A percentile compares a stretch with the other conserved stretches of the same genome.
These are phyloP conservation scores for Raphanus sativus DNA, from an alignment of 345 rosid genomes.

Conservation along the genomic window DNA sequence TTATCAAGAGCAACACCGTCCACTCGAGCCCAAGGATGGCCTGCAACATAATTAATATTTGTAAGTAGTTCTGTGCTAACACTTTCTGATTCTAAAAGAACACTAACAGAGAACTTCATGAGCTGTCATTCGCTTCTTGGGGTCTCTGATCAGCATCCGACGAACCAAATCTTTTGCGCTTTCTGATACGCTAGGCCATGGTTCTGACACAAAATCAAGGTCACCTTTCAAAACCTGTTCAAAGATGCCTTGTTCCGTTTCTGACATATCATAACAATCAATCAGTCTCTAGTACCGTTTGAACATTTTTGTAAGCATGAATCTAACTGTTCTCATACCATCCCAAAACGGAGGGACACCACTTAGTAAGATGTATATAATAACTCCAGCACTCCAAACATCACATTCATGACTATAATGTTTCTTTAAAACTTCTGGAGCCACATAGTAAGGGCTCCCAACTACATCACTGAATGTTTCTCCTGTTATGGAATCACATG, in stretches of 20 bases:
- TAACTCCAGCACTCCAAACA: constrained; percentile 99
- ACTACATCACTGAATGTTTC: constrained; percentile 85
- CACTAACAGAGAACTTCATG: constrained; percentile 89
- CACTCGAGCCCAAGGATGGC: constrained; percentile 94
- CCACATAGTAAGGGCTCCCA: constrained; percentile 97
- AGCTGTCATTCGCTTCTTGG: constrained; percentile 76
- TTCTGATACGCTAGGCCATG: constrained; percentile 92
- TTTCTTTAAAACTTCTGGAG: constrained; percentile 90
- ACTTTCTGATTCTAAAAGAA: neutral
- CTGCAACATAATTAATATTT: constrained; percentile 41
- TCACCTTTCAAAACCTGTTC: constrained; percentile 94
- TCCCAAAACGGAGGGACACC: constrained; percentile 99
- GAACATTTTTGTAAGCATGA: constrained; percentile 9
- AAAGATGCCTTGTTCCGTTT: constrained; percentile 94
- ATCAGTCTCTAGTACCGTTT: constrained; percentile 16
- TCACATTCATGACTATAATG: constrained; percentile 89
- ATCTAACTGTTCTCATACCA: constrained; percentile 51
- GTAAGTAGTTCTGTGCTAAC: neutral
- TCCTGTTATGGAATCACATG: constrained; percentile 45
- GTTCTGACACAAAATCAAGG: constrained; percentile 88
- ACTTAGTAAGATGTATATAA: constrained; percentile 75
- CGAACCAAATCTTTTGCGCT: constrained; percentile 85
- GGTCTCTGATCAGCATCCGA: constrained; percentile 82
- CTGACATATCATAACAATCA: constrained; percentile 46
- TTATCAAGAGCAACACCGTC: constrained; percentile 88